A percentile compares a stretch with the other conserved stretches of the same genome.
These are phyloP conservation scores for Chlamydomonas reinhardtii DNA, from an alignment of 163 green algal genomes.

Conservation along the genomic window DNA sequence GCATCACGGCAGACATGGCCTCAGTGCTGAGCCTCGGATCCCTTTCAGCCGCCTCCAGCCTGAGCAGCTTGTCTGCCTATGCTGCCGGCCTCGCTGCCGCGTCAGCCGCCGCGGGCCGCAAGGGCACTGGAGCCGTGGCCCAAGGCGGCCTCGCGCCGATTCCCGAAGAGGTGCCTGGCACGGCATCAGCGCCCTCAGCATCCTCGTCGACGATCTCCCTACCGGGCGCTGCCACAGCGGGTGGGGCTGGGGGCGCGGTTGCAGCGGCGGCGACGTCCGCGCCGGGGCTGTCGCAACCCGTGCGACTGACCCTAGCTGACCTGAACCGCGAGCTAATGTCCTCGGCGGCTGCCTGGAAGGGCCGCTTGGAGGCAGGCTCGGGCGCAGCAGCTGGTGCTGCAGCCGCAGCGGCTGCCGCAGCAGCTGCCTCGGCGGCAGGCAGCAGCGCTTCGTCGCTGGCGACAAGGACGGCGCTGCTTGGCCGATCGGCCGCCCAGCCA, in stretches of 20 bases:
- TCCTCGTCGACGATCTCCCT: no score
- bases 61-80: slow-evolving; percentile 17
- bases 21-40: not conserved
- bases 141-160: no score
- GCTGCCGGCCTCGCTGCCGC: not conserved
- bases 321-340: slow-evolving; percentile 35
- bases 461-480: no score
- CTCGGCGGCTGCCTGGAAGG: not conserved
- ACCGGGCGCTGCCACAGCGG: not conserved
- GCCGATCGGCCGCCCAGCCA: no score
- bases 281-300: not conserved
- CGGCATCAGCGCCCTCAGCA: no score
- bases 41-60: not conserved
- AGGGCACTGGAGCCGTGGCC: no score
- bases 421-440: no score
- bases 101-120: not conserved
- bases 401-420: no score
- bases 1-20: not conserved
- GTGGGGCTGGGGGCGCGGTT: not conserved
- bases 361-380: no score
- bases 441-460: no score
- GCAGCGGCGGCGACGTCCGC: not conserved
- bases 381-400: no score
- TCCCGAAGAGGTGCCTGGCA: no score
- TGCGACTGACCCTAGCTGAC: slow-evolving; percentile 32